Base-by-base conservation (phyloP, 2,329 filamentous ascomycete genomes). In the Claviceps cyperi region DNA sequence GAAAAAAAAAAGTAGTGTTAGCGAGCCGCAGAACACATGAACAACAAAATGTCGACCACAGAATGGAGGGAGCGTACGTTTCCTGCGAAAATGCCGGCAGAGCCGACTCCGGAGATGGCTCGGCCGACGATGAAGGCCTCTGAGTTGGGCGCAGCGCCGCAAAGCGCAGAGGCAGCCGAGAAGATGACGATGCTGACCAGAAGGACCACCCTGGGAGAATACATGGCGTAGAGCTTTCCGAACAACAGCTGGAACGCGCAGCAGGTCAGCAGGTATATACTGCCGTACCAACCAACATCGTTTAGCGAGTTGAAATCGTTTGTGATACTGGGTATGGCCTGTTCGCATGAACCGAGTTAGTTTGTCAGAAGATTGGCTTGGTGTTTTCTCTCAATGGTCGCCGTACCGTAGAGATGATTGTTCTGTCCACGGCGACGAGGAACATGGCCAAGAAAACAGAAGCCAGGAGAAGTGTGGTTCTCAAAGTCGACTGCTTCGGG, bases 241-340 rank as follows among this genome's bases (percentile, higher is more conserved):
- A 43, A 43, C 19, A 43, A 15, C 21, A 43, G 40, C 40, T 43
- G 61, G 19, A 50, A 47, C 17, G 73, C 73, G 8, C 75, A 71
- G 2, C 75, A 75, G 15, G 78, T 80, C 55, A 82, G 64, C 67
- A 81, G 75, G 59, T 80, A 80, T 1, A 76, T 72, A 39, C 75
- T 77, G 4, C 75, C 77, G 60, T 82, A 82, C 79, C 79, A 83
- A 46, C 76, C 77, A 50, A 82, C 76, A 53, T 82, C 78, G 2
- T 72, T 71, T 2, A 80, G 63, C 47, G 75, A 74, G 47, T 74
- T 64, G 58, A 78, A 78, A 19, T 77, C 73, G 55, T 76, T 67
- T 15, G 74, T 76, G 58, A 78, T 78, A 28, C 65, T 62, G 1
- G 75, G 75, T 28, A 76, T 71, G 13, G 75, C 75, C 2, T 43